Evolutionary conservation across 345 rosid genomes (phyloP), one percentile per base, ranked within the genome.

Genomic region (Eucalyptus sp.): DNA sequence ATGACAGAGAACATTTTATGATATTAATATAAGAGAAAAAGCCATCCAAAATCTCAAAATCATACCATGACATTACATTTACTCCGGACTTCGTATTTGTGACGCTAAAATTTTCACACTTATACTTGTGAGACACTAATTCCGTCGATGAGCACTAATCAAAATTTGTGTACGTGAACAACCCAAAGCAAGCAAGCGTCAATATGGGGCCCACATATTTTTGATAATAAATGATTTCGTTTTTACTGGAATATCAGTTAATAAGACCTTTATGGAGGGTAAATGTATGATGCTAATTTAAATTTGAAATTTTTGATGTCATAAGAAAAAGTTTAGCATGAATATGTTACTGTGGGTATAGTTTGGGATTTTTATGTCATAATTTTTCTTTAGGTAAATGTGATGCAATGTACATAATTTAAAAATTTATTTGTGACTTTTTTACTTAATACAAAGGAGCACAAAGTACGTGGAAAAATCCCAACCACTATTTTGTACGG

Each of bases 401-500:
- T 56, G 29, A 22, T 24, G 27, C 62, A 56, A 22, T 24, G 27
- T 56, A 56, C 62, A 24, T 56, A 56, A 9, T 56, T 56, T 10
- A 56, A 56, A 33, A 4, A 0, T 4, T 9, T 9, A 4, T 56
- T 56, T 56, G 27, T 56, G 29, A 22, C 62, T 24, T 56, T 56
- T 56, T 56, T 13, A 56, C 29, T 48, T 15, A 48, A 88, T 58
- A 54, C 52, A 66, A 22, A 66, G 22, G 60, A n/a, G 13, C 62
- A 27, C 33, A 86, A 86, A 33, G 90, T 64, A n/a, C 5, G 86
- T 48, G 33, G 87, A 84, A 48, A 88, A 85, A 83, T 50, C 83
- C 12, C 46, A 89, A 91, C 46, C 90, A 71, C 71, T 89, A 86
- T 88, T 89, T 88, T 91, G 93, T 90, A 86, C 86, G 89, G 88